Percentiles rank a stretch among this genome's conserved stretches.
Evolutionary conservation across 768 basidiomycete genomes (phyloP).

Genomic region (Kwoniella dejecticola): DNA sequence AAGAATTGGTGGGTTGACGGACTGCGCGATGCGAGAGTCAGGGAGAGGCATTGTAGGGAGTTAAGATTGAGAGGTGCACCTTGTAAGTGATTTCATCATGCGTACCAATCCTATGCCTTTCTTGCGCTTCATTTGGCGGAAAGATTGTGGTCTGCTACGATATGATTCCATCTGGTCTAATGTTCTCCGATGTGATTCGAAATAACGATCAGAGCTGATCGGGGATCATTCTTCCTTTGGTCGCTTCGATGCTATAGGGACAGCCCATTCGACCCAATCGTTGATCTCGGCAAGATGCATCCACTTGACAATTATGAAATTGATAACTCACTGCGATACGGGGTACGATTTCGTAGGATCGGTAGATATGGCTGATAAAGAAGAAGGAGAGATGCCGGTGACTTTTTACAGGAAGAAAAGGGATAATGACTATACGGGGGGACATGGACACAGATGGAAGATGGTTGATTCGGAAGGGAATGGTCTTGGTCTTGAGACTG

Average conservation of each 20-base stretch:
- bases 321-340: constrained; percentile 31
- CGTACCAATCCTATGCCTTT: not conserved
- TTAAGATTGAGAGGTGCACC: constrained; percentile 41
- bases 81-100: constrained; percentile 27
- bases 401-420: constrained; percentile 40
- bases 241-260: constrained; percentile 43
- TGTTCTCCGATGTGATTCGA: too few species aligned
- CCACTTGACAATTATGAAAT: constrained; percentile 46
- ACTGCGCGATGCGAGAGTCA: constrained; percentile 38
- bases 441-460: not conserved
- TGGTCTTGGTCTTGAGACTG: not conserved
- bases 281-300: constrained; percentile 47
- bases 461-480: not conserved
- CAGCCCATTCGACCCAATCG: constrained; percentile 36
- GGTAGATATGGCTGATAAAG: constrained; percentile 47
- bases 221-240: too few species aligned
- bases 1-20: constrained; percentile 42
- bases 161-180: too few species aligned
- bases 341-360: constrained; percentile 48
- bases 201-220: too few species aligned
- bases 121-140: too few species aligned
- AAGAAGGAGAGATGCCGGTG: constrained; percentile 46
- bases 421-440: not conserved
- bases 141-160: too few species aligned
- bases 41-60: constrained; percentile 50